Conservation (phyloP, 2,329 filamentous ascomycete species). For the Knoxdaviesia capensis region DNA sequence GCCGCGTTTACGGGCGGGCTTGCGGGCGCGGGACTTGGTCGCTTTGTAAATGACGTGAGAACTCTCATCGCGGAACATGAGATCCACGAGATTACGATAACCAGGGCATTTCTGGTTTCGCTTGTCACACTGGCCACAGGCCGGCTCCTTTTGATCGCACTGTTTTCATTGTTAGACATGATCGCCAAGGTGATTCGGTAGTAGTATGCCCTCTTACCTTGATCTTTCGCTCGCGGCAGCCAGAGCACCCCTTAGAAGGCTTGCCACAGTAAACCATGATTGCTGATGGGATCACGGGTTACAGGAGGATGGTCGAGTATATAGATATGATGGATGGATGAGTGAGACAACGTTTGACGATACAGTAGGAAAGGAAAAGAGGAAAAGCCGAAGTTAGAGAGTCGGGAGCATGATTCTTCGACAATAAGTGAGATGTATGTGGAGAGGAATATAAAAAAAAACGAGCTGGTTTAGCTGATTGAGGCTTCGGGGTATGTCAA, state of each 20-base stretch:
- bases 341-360: no score
- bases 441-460: no score
- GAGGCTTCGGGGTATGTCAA: no score
- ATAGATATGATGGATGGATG: no score
- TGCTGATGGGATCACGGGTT: not conserved
- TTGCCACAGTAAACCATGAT: constrained; percentile 37
- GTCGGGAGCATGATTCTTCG: no score
- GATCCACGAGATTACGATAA: constrained; percentile 32
- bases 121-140: constrained; percentile 34
- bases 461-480: no score
- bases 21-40: constrained; percentile 10
- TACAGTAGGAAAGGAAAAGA: no score
- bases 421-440: no score
- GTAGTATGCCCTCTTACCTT: constrained; percentile 18
- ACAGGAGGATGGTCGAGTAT: not conserved
- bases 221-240: constrained; percentile 33
- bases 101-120: constrained; percentile 30
- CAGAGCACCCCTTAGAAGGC: constrained; percentile 34
- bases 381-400: no score
- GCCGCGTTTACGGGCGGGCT: no score
- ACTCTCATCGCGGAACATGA: constrained; percentile 38
- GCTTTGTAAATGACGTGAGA: constrained; percentile 33
- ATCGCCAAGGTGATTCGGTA: not conserved
- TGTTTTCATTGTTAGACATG: constrained; percentile 8
- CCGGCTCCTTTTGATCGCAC: constrained; percentile 31